A percentile compares a stretch with the other conserved stretches of the same genome.
Conservation (phyloP, 2,329 filamentous ascomycete genomes). For the Thielaviopsis populi region DNA sequence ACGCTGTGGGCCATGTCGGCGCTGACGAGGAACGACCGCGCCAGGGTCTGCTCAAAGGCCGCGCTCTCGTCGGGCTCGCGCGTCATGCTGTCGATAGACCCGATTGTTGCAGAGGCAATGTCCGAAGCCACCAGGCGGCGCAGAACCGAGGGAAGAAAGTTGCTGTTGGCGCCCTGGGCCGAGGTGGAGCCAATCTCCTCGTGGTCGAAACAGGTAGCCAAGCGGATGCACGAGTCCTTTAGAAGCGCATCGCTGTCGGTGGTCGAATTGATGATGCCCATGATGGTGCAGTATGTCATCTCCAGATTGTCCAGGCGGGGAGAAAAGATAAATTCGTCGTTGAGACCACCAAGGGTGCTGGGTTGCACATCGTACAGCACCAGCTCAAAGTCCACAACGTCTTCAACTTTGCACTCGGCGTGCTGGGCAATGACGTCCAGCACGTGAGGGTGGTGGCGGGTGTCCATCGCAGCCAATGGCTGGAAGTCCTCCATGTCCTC, state of each 20-base stretch:
- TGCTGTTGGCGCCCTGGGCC: constrained; percentile 86
- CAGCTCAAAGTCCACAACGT: constrained; percentile 86
- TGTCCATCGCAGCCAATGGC: constrained; percentile 59
- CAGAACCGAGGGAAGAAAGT: constrained; percentile 74
- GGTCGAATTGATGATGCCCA: constrained; percentile 71
- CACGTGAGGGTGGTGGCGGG: constrained; percentile 80
- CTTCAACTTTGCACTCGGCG: constrained; percentile 51
- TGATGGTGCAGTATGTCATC: constrained; percentile 87
- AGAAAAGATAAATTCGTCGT: constrained; percentile 91
- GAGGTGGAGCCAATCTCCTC: constrained; percentile 91
- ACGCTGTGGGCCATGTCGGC: constrained; percentile 97
- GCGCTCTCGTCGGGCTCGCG: constrained; percentile 53
- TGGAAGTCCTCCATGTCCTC: constrained; percentile 42
- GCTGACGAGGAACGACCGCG: constrained; percentile 83
- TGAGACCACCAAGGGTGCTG: constrained; percentile 72
- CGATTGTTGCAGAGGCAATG: constrained; percentile 36
- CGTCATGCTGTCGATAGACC: constrained; percentile 40
- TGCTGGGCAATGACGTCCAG: constrained; percentile 73
- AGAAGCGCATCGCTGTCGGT: constrained; percentile 48
- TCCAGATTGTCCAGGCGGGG: constrained; percentile 89
- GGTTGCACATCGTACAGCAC: constrained; percentile 95
- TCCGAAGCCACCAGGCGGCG: constrained; percentile 67
- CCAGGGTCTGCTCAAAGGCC: constrained; percentile 82
- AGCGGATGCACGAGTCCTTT: constrained; percentile 64
- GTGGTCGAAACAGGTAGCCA: constrained; percentile 94